Base-by-base conservation (phyloP, 148 eudicot genomes). In the Beta vulgaris region DNA sequence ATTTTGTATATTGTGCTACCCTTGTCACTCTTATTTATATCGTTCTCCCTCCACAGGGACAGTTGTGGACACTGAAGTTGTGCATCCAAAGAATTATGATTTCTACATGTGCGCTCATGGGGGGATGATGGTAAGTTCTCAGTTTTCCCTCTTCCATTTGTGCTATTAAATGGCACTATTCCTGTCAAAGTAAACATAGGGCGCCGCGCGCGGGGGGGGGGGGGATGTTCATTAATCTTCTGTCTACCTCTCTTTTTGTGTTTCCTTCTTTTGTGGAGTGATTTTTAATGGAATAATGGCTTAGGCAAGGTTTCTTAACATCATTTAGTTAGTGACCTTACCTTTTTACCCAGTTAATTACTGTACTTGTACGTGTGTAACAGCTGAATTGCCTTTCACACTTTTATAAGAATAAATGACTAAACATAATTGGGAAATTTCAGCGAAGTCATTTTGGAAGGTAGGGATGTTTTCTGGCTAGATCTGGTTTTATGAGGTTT, bases 81-180 rank as follows among this genome's bases (percentile, higher is more conserved):
- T 96, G 80, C 99, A 96, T 83, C 97, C 91, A 26, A 89, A 78
- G 80, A 91, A 89, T 71, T 91, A 88, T 79, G 99, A 96, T 77
- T 96, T 96, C 81, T 96, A 90, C 85, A 84, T 96, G 92, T 96
- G 92, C 58, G 80, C 99, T 77, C 99, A 96, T 32, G 90, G 91
- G 3, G 99, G 98, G 68, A 76, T 88, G 78, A 85, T 88, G 64
- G 99, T 96, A 82, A 88, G 91, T 85, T 76, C 28, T 73, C 48
- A 29, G 4, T 69, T 68, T 60, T 35, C 36, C 23, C 7, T 32
- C 5, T 2, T 13, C 12, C 61, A n/a, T 7, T 66, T 21, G 32
- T 71, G 54, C 44, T 61, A 16, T 19, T 60, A 6, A 21, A 3
- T 62, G 40, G 23, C 16, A 40, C 19, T 4, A 34, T 15, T 31